These are phyloP conservation scores for Penicillium canescens DNA, from an alignment of 495 filamentous ascomycete species.

Conservation along the genomic window DNA sequence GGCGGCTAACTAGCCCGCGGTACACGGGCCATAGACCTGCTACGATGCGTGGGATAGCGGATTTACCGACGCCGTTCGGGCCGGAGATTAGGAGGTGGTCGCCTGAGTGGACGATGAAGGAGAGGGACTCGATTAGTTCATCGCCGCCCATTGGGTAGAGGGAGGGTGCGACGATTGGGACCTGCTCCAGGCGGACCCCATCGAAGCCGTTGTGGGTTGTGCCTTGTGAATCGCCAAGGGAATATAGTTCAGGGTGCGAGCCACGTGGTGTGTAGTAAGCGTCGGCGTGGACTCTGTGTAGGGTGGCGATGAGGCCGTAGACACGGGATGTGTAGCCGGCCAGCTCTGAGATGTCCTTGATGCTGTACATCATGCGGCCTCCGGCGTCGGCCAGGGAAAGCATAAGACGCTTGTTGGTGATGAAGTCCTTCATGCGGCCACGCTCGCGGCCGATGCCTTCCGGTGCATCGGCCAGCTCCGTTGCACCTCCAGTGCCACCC, in stretches of 20 bases:
- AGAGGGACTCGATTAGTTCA: slow-evolving; percentile 83
- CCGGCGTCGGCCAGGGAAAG: slow-evolving; percentile 95
- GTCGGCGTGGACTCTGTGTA: slow-evolving; percentile 90
- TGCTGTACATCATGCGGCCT: slow-evolving; percentile 97
- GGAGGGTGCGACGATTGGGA: slow-evolving; percentile 86
- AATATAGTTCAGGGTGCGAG: slow-evolving; percentile 76
- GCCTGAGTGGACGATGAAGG: slow-evolving; percentile 81
- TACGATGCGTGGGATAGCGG: slow-evolving; percentile 82
- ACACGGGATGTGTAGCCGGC: slow-evolving; percentile 96
- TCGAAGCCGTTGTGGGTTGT: slow-evolving; percentile 93
- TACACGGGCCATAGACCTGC: slow-evolving; percentile 97
- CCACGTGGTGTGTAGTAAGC: slow-evolving; percentile 74
- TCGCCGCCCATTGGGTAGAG: slow-evolving; percentile 82
- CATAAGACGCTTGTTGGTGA: slow-evolving; percentile 99
- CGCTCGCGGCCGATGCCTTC: slow-evolving; percentile 63
- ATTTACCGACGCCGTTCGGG: slow-evolving; percentile 93
- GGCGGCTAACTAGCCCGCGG: slow-evolving; percentile 83
- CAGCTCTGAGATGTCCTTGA: slow-evolving; percentile 93
- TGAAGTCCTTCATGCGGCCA: slow-evolving; percentile 95
- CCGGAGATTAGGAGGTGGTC: slow-evolving; percentile 95
- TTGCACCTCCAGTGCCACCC: slow-evolving; percentile 75
- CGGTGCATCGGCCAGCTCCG: slow-evolving; percentile 56
- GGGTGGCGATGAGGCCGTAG: slow-evolving; percentile 89
- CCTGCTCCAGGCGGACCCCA: slow-evolving; percentile 89
- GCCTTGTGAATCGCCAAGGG: slow-evolving; percentile 86